Base-by-base conservation (phyloP, 1,284 basidiomycete species). In the Cryptococcus hybrid region DNA sequence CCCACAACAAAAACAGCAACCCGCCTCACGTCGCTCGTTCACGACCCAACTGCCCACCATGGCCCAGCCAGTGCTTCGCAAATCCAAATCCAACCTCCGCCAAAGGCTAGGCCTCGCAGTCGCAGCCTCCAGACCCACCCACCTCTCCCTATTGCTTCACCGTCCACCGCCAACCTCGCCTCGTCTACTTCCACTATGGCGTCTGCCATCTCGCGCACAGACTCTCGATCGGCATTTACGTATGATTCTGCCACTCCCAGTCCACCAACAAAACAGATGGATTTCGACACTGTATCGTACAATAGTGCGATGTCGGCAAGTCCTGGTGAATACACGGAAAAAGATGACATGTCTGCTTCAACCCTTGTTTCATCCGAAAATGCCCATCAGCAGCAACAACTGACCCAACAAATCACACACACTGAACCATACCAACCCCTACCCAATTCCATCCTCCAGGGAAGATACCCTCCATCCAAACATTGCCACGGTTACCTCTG, bases 41-140 rank as follows among this genome's bases (percentile, higher is more conserved):
- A 13, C 40, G 55, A 54, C 47, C 58, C 63, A 3, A 15, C 30
- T 30, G 30, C 30, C 42, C 44, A 38, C 57, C 34, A 38, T 51
- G 6, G 9, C 52, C 49, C 56, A 60, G n/a, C 68, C 62, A 2
- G 58, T 58, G 2, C 62, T 75, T 3, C 43, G 58, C 51, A 72
- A 72, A 51, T 66, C 69, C 38, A 71, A 73, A 57, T 75, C 71
- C 30, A 73, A 70, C 56, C 61, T 74, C 30, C 66, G 71, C 12
- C 68, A 75, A n/a, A 62, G 73, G 43, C 56, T 74, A 0, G 71
- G 70, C 50, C 58, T 73, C 11, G 65, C 67, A 7, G 30, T 4
- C 30, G 30, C 30, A 3, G 64, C 73, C 37, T 62, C 62, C 39
- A 46, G 5, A 13, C 42, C 40, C 44, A 51, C 49, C 3, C 50